These are phyloP conservation scores for Calocybe cyanea DNA, from an alignment of 768 basidiomycete species.

Conservation along the genomic window DNA sequence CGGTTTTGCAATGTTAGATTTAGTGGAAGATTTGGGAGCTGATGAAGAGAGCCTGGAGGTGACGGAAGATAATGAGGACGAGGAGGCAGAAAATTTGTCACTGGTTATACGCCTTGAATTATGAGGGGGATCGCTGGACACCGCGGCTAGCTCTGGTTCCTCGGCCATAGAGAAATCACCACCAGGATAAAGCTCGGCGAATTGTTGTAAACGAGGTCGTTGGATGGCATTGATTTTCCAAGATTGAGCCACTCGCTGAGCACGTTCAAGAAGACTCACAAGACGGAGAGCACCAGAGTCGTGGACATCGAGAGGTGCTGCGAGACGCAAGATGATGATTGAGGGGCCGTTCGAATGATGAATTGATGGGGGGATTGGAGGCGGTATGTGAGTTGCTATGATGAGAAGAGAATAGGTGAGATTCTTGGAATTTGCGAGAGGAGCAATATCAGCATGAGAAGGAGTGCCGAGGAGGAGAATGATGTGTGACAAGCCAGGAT, in stretches of 20 bases:
- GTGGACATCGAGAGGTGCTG: conserved; percentile 27
- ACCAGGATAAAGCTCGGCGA: conserved; percentile 27
- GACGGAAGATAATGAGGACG: neutral
- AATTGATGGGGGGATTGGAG: conserved; percentile 19
- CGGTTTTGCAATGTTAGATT: conserved; percentile 10
- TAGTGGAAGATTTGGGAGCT: conserved; percentile 1
- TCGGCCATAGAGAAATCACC: conserved; percentile 32
- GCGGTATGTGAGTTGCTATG: conserved; percentile 36
- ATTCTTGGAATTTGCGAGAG: conserved; percentile 30
- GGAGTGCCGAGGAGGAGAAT: conserved; percentile 41
- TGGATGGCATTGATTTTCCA: conserved; percentile 19
- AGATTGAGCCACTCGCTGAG: conserved; percentile 30
- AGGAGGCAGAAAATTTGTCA: conserved; percentile 2
- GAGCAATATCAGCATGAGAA: conserved; percentile 26
- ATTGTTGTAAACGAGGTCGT: conserved; percentile 24
- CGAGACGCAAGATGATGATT: conserved; percentile 31
- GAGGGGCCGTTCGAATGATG: conserved; percentile 11
- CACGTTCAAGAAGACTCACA: conserved; percentile 37
- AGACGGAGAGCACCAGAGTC: conserved; percentile 37
- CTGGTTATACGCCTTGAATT: conserved; percentile 1
- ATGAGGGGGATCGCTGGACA: neutral
- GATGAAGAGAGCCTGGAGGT: neutral
- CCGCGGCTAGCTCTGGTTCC: conserved; percentile 15
- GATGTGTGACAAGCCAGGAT: conserved; percentile 19
- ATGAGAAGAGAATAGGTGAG: conserved; percentile 34